These are phyloP conservation scores for Coelastrella sp. DNA, from an alignment of 139 green algal species.

Conservation along the genomic window DNA sequence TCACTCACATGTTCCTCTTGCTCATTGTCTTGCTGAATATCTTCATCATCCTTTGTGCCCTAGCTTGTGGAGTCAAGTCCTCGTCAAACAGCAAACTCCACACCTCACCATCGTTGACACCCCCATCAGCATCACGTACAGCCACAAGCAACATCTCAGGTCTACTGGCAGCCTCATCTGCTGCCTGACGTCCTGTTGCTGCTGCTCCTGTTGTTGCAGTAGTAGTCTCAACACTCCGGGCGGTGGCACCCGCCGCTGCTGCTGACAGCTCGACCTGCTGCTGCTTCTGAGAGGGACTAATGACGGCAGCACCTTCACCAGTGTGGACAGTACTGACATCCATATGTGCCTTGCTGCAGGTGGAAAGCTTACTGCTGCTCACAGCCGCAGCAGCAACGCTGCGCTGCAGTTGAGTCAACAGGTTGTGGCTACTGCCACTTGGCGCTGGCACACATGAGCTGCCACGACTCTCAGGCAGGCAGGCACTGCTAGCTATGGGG, in stretches of 20 bases:
- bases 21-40: constrained; percentile 30
- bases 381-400: neutral
- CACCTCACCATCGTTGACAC: neutral
- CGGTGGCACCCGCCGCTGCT: too few species aligned
- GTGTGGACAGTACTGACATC: neutral
- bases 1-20: constrained; percentile 24
- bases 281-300: neutral
- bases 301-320: neutral
- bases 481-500: constrained; percentile 1
- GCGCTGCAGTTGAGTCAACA: neutral
- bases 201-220: neutral
- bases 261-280: neutral
- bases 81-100: neutral
- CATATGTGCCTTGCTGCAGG: neutral
- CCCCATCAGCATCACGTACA: neutral
- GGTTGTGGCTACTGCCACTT: neutral
- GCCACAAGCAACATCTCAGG: neutral
- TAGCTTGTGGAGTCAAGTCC: constrained; percentile 1
- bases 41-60: neutral
- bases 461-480: neutral
- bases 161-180: neutral
- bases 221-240: neutral
- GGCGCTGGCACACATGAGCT: neutral
- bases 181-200: neutral
- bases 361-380: neutral